Evolutionary conservation across 2,329 filamentous ascomycete species (phyloP).

Genomic region (Fusarium agapanthi): DNA sequence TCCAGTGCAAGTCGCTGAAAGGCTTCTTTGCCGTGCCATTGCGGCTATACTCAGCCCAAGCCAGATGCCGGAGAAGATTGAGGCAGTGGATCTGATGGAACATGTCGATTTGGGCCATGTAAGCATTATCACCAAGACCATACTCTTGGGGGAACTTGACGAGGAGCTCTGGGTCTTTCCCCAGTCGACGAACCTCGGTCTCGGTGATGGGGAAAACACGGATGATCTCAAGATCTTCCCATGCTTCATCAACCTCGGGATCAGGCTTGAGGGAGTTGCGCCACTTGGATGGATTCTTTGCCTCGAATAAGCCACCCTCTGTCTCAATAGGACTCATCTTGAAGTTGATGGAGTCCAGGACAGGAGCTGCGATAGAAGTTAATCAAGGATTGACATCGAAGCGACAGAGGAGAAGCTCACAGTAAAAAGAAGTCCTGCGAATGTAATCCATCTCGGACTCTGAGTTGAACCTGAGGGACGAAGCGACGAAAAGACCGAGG

Average conservation of each 20-base stretch:
- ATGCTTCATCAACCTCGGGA: neutral
- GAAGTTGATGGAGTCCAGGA: neutral
- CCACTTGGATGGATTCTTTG: slow-evolving; percentile 7
- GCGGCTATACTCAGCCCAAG: slow-evolving; percentile 3
- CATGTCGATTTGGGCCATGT: slow-evolving; percentile 12
- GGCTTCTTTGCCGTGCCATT: slow-evolving; percentile 5
- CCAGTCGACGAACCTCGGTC: neutral
- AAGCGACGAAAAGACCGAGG: neutral
- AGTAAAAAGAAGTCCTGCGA: slow-evolving; percentile 5
- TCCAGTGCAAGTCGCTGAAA: slow-evolving; percentile 4
- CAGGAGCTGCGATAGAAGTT: neutral
- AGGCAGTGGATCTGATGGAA: slow-evolving; percentile 15
- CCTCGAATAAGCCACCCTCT: slow-evolving; percentile 8
- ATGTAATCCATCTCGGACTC: neutral
- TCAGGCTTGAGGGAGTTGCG: neutral
- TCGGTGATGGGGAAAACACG: slow-evolving; percentile 6
- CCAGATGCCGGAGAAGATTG: neutral
- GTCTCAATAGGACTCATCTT: neutral
- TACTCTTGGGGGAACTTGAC: slow-evolving; percentile 9
- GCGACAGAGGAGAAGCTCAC: neutral
- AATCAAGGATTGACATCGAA: accelerated
- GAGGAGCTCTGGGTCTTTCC: slow-evolving; percentile 9
- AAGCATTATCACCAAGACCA: neutral
- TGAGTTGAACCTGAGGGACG: neutral
- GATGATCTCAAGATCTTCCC: slow-evolving; percentile 9